Evolutionary conservation across 352 stramenopile species (phyloP).

Genomic region (Globisporangium splendens): DNA sequence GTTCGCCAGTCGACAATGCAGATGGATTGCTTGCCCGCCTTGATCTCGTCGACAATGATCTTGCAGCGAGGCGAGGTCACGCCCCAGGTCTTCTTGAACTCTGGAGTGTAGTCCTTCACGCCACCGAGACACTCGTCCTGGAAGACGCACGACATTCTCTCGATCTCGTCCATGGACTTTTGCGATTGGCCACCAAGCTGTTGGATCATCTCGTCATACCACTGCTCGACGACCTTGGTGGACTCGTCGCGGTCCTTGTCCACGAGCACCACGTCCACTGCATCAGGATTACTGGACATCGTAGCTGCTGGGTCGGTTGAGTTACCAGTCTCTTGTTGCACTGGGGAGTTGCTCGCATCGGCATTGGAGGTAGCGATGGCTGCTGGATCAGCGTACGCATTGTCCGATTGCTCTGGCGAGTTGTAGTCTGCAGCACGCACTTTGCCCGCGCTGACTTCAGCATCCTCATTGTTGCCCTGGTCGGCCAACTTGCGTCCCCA

Average conservation of each 20-base stretch:
- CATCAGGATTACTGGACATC: constrained; percentile 6
- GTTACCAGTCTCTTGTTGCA: neutral
- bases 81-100: constrained; percentile 44
- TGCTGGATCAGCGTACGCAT: neutral
- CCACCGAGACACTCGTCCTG: constrained; percentile 48
- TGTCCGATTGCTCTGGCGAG: constrained; percentile 1
- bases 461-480: neutral
- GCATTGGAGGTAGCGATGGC: neutral
- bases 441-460: neutral
- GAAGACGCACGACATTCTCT: constrained; percentile 51
- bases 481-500: constrained; percentile 6
- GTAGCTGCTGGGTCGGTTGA: constrained; percentile 4
- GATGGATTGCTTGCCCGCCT: constrained; percentile 31
- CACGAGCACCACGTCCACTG: constrained; percentile 28
- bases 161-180: constrained; percentile 38
- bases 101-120: constrained; percentile 28
- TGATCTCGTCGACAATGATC: constrained; percentile 39
- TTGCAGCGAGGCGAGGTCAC: constrained; percentile 33
- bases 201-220: constrained; percentile 34
- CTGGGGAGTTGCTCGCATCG: neutral
- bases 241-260: constrained; percentile 16
- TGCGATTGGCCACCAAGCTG: constrained; percentile 28
- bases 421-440: constrained; percentile 4
- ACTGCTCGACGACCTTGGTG: constrained; percentile 27
- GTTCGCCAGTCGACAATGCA: constrained; percentile 26